phyloP scores from a whole-genome alignment of 2,329 filamentous ascomycete species.

The Cladosporium velox region DNA sequence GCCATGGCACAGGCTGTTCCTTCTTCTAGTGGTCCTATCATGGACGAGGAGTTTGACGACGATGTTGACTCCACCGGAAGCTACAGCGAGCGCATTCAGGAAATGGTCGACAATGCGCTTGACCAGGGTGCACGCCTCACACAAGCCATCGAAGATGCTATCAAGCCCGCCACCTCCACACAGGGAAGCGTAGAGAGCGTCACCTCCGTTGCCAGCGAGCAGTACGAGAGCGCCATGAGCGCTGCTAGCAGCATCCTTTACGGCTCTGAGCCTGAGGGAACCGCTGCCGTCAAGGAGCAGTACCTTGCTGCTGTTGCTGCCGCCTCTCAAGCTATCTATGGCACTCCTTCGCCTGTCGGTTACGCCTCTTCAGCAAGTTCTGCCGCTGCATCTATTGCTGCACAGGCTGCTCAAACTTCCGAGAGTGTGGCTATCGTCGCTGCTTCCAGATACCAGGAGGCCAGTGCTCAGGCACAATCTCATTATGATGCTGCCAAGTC shows the following conservation, averaged over 20 bases:
- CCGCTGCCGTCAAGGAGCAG: constrained; percentile 55
- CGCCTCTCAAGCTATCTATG: constrained; percentile 60
- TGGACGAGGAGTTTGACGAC: constrained; percentile 50
- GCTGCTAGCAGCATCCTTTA: constrained; percentile 61
- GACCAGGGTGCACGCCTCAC: constrained; percentile 47
- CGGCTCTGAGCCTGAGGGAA: constrained; percentile 45
- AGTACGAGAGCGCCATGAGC: constrained; percentile 58
- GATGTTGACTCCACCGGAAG: constrained; percentile 33
- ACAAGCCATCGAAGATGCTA: constrained; percentile 58
- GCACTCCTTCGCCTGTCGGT: constrained; percentile 49
- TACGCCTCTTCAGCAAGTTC: constrained; percentile 41
- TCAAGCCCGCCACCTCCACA: constrained; percentile 47
- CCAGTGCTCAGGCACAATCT: constrained; percentile 65
- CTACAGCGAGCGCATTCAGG: constrained; percentile 6
- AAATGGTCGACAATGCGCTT: constrained; percentile 4
- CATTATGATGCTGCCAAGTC: constrained; percentile 70
- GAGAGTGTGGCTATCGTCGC: constrained; percentile 53
- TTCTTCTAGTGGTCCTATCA: constrained; percentile 48
- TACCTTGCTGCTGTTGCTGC: constrained; percentile 61
- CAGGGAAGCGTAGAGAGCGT: constrained; percentile 54
- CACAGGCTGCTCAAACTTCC: constrained; percentile 21
- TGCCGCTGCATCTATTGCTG: constrained; percentile 35
- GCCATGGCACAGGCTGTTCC: constrained; percentile 55
- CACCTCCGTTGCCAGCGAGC: constrained; percentile 48
- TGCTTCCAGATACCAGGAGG: constrained; percentile 62